These are phyloP conservation scores for Yamadazyma scolyti DNA, from an alignment of 805 yeast genomes.

Conservation along the genomic window DNA sequence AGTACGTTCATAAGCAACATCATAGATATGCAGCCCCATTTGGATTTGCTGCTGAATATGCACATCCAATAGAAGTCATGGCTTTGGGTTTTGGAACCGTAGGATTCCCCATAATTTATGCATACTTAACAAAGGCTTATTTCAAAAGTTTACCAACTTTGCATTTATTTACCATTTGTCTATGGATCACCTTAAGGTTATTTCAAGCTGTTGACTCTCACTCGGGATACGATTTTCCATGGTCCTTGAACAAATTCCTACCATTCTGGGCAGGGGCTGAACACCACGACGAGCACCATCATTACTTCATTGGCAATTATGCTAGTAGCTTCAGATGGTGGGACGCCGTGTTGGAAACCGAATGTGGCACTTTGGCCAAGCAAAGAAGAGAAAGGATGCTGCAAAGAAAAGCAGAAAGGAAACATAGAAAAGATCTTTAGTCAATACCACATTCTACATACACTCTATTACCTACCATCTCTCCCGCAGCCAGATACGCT, in stretches of 20 bases:
- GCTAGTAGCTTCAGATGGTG: conserved; percentile 96
- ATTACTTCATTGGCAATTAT: conserved; percentile 91
- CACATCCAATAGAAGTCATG: conserved; percentile 92
- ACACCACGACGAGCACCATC: conserved; percentile 97
- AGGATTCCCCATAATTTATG: conserved; percentile 87
- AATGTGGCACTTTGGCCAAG: conserved; percentile 81
- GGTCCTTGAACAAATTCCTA: conserved; percentile 87
- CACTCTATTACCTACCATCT: neutral
- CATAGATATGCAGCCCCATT: conserved; percentile 98
- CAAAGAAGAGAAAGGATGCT: conserved; percentile 64
- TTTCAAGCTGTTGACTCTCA: conserved; percentile 98
- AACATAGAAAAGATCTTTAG: conserved; percentile 14
- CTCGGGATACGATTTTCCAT: conserved; percentile 97
- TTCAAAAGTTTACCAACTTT: conserved; percentile 32
- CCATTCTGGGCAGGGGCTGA: conserved; percentile 99
- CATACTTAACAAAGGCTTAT: conserved; percentile 55
- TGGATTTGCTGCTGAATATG: conserved; percentile 96
- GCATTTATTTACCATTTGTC: conserved; percentile 84
- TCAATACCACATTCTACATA: conserved; percentile 1
- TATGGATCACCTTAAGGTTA: conserved; percentile 85
- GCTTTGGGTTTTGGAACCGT: conserved; percentile 93
- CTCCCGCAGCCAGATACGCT: neutral
- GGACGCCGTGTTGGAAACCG: conserved; percentile 87
- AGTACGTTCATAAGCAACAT: conserved; percentile 93
- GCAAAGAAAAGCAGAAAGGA: conserved; percentile 49